phyloP scores from a whole-genome alignment of 2,329 filamentous ascomycete species.

The Tolypocladium ovalisporum region DNA sequence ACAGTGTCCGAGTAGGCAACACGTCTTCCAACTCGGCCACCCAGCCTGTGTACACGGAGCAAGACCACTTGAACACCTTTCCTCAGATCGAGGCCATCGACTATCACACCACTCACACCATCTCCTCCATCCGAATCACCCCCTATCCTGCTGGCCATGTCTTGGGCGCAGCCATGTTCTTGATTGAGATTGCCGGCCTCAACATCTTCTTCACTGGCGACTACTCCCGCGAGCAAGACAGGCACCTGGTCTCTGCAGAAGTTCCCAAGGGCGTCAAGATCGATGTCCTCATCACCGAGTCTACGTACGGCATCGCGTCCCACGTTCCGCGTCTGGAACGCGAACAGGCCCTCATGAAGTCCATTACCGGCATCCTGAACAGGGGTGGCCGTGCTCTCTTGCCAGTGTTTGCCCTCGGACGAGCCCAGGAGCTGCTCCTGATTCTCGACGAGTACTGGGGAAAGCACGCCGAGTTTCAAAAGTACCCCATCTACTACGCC shows the following conservation, averaged over 20 bases:
- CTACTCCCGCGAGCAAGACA: conserved; percentile 90
- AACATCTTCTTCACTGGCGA: conserved; percentile 98
- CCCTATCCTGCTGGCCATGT: conserved; percentile 96
- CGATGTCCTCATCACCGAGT: conserved; percentile 94
- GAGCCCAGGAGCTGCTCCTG: conserved; percentile 85
- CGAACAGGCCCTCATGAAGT: conserved; percentile 90
- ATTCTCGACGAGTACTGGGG: conserved; percentile 97
- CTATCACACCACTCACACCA: conserved; percentile 95
- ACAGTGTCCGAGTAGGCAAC: conserved; percentile 83
- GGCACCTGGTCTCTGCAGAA: conserved; percentile 87
- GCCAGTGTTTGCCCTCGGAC: conserved; percentile 88
- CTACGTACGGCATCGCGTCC: conserved; percentile 90
- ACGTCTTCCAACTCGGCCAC: conserved; percentile 52
- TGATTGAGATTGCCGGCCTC: conserved; percentile 91
- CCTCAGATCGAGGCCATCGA: conserved; percentile 94
- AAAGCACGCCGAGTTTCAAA: conserved; percentile 78
- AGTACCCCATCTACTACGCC: conserved; percentile 93
- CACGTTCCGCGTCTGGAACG: conserved; percentile 85
- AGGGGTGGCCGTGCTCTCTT: conserved; percentile 86
- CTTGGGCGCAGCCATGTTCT: conserved; percentile 95
- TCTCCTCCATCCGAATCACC: conserved; percentile 91
- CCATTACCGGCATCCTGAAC: conserved; percentile 83
- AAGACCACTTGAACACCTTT: conserved; percentile 89
- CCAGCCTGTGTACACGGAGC: conserved; percentile 84
- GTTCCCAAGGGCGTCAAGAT: conserved; percentile 84